Evolutionary conservation across 306 rosid genomes (phyloP).

Genomic region (Inga leiocalycina): DNA sequence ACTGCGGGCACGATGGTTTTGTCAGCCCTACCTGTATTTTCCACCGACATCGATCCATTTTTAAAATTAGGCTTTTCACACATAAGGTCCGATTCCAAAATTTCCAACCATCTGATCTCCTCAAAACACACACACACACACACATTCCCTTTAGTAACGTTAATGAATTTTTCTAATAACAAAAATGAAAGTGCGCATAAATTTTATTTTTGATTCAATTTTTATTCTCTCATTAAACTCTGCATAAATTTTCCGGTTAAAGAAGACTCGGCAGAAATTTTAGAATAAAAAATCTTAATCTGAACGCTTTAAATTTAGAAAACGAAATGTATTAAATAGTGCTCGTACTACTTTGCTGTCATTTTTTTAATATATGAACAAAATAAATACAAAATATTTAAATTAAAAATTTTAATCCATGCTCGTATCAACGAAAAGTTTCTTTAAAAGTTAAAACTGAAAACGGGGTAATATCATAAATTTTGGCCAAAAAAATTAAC

Average conservation of each 20-base stretch:
- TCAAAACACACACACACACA: too few species aligned
- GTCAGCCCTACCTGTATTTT: not conserved
- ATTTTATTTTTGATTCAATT: not conserved
- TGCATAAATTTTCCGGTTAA: too few species aligned
- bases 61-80: not conserved
- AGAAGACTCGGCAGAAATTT: too few species aligned
- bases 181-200: not conserved
- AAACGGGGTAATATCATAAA: too few species aligned
- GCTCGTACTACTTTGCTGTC: not conserved
- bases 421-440: not conserved
- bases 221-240: not conserved
- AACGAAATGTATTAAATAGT: not conserved
- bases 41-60: constrained; percentile 9
- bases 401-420: not conserved
- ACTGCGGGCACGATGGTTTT: not conserved
- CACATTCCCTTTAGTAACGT: too few species aligned
- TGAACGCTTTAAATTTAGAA: not conserved
- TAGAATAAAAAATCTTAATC: too few species aligned
- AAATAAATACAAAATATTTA: not conserved
- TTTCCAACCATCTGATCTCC: not conserved
- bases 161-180: not conserved
- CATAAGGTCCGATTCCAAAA: not conserved
- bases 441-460: not conserved
- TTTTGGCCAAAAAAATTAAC: not conserved
- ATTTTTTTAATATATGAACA: not conserved